phyloP scores from a whole-genome alignment of 2,329 filamentous ascomycete species.

The Byssochlamys sp. region DNA sequence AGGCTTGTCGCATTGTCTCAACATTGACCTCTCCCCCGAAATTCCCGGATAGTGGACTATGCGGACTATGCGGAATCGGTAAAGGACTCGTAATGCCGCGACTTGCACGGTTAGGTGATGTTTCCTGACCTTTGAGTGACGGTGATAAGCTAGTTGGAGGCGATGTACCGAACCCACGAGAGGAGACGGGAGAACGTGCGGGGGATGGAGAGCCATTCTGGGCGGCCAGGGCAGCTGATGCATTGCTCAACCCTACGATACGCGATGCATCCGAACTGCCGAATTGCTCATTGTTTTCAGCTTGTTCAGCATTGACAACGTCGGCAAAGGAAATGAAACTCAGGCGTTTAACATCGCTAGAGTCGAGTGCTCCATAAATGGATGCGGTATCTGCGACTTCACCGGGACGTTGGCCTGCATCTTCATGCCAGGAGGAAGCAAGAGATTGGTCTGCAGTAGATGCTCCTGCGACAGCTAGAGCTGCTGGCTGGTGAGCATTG shows the following conservation, averaged over 20 bases:
- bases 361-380: slow-evolving; percentile 69
- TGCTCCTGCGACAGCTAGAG: slow-evolving; percentile 50
- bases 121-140: slow-evolving; percentile 64
- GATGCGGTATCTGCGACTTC: slow-evolving; percentile 57
- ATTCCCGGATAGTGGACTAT: slow-evolving; percentile 42
- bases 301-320: slow-evolving; percentile 66
- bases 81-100: slow-evolving; percentile 53
- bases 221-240: slow-evolving; percentile 9
- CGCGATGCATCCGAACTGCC: slow-evolving; percentile 62
- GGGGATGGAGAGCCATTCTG: slow-evolving; percentile 67
- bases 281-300: slow-evolving; percentile 33
- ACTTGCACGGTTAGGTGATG: slow-evolving; percentile 52
- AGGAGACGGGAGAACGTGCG: slow-evolving; percentile 67
- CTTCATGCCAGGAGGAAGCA: slow-evolving; percentile 36
- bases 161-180: slow-evolving; percentile 57
- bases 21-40: slow-evolving; percentile 66
- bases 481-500: slow-evolving; percentile 69
- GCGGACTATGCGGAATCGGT: slow-evolving; percentile 33
- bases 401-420: slow-evolving; percentile 46
- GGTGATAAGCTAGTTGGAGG: slow-evolving; percentile 67
- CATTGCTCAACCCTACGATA: slow-evolving; percentile 53
- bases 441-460: slow-evolving; percentile 29
- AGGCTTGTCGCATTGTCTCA: slow-evolving; percentile 85
- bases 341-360: slow-evolving; percentile 67
- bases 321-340: slow-evolving; percentile 97